Percentiles rank a stretch among this genome's conserved stretches.
phyloP scores from a whole-genome alignment of 371 early-diverging fungal species.

The Neoconidiobolus thromboides region DNA sequence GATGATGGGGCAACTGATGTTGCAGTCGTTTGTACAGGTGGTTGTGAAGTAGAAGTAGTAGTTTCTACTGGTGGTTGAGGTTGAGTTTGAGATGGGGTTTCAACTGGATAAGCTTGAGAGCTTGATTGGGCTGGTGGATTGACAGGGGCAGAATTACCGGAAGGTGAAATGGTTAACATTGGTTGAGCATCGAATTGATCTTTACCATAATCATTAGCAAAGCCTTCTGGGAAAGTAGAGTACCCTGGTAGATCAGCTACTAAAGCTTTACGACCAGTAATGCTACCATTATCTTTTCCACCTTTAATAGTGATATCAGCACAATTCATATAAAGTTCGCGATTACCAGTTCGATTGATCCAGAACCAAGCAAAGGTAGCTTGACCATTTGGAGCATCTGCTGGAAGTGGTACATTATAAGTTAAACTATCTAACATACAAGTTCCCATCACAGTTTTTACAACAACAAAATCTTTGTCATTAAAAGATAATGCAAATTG shows the following conservation, averaged over 20 bases:
- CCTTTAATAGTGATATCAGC: conserved; percentile 24
- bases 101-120: background rate
- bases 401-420: background rate
- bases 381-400: background rate
- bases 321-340: conserved; percentile 38
- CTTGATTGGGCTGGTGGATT: background rate
- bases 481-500: conserved; percentile 1
- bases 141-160: background rate
- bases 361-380: conserved; percentile 4
- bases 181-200: background rate
- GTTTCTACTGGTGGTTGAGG: background rate
- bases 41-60: background rate
- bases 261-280: conserved; percentile 19
- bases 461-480: background rate
- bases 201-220: background rate
- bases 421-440: background rate
- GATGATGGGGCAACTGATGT: background rate
- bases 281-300: conserved; percentile 5
- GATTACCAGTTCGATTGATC: conserved; percentile 15
- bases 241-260: conserved; percentile 16
- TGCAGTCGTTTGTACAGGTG: background rate
- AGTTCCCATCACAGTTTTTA: conserved; percentile 1
- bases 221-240: background rate
- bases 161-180: background rate
- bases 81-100: background rate